Conservation (phyloP, 371 early-diverging fungal genomes). For the Lichtheimia ramosa region DNA sequence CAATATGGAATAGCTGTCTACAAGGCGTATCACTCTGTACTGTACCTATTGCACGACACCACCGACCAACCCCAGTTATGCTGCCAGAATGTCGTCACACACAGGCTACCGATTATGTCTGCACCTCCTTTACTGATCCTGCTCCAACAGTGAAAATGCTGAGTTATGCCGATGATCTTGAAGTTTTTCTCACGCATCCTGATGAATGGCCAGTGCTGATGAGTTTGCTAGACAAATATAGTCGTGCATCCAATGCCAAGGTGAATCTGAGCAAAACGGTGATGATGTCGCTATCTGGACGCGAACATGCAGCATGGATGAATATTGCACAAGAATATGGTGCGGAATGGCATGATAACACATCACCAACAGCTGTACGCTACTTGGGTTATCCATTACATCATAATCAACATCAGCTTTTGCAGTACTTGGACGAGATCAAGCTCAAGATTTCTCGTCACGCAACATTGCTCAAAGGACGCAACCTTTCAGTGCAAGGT, state of each 20-base stretch:
- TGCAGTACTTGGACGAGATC: not conserved
- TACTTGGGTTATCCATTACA: not conserved
- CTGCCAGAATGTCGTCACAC: too few relatives aligned
- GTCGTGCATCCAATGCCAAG: slow-evolving; percentile 4
- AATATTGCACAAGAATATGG: too few relatives aligned
- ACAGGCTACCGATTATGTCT: too few relatives aligned
- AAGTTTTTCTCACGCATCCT: not conserved
- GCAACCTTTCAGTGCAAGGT: not conserved
- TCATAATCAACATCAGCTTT: too few relatives aligned
- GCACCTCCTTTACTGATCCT: not conserved
- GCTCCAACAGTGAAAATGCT: too few relatives aligned
- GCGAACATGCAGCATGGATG: not conserved
- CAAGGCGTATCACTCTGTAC: too few relatives aligned
- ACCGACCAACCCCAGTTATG: too few relatives aligned
- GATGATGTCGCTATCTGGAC: not conserved
- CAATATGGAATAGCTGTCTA: not conserved
- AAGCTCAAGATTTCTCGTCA: not conserved
- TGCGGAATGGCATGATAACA: not conserved
- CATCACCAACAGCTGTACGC: not conserved
- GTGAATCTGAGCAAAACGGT: not conserved
- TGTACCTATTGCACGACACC: too few relatives aligned
- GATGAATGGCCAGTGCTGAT: not conserved
- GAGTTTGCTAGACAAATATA: not conserved
- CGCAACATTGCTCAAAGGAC: not conserved
- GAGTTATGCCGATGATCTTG: slow-evolving; percentile 9